Conservation (phyloP, 805 yeast genomes). For the Yamadazyma laniorum region DNA sequence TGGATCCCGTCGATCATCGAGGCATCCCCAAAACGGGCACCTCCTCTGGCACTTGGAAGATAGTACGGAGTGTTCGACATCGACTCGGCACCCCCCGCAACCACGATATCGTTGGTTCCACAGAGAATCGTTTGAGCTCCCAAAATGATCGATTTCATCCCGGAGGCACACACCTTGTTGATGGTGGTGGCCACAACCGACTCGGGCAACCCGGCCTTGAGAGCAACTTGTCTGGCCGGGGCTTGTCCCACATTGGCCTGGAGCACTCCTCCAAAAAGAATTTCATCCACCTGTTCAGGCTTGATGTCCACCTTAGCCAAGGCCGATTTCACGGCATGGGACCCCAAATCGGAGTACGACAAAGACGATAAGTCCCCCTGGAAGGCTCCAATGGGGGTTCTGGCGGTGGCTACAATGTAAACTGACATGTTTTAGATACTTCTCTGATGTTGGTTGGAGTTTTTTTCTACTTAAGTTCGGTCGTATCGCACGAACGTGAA, state of each 20-base stretch:
- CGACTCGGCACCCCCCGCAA: slow-evolving; percentile 97
- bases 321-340: slow-evolving; percentile 89
- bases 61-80: slow-evolving; percentile 97
- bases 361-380: slow-evolving; percentile 79
- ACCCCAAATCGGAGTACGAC: slow-evolving; percentile 81
- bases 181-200: slow-evolving; percentile 83
- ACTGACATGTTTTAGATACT: too few relatives aligned
- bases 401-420: slow-evolving; percentile 85
- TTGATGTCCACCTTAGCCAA: slow-evolving; percentile 73
- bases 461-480: too few relatives aligned
- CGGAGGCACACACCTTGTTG: slow-evolving; percentile 97
- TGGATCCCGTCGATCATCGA: slow-evolving; percentile 82
- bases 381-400: slow-evolving; percentile 96
- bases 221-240: slow-evolving; percentile 97
- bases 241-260: slow-evolving; percentile 95
- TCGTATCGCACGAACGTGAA: too few relatives aligned
- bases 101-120: slow-evolving; percentile 88
- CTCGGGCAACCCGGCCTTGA: slow-evolving; percentile 82
- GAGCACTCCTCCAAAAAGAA: slow-evolving; percentile 88
- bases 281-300: slow-evolving; percentile 79
- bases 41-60: slow-evolving; percentile 63
- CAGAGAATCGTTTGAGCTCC: slow-evolving; percentile 89
- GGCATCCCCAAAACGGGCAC: slow-evolving; percentile 87
- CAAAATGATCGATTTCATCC: slow-evolving; percentile 84
- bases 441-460: too few relatives aligned